A percentile compares a stretch with the other conserved stretches of the same genome.
These are phyloP conservation scores for Nematocida sp. DNA, from an alignment of 371 early-diverging fungal species.

Conservation along the genomic window DNA sequence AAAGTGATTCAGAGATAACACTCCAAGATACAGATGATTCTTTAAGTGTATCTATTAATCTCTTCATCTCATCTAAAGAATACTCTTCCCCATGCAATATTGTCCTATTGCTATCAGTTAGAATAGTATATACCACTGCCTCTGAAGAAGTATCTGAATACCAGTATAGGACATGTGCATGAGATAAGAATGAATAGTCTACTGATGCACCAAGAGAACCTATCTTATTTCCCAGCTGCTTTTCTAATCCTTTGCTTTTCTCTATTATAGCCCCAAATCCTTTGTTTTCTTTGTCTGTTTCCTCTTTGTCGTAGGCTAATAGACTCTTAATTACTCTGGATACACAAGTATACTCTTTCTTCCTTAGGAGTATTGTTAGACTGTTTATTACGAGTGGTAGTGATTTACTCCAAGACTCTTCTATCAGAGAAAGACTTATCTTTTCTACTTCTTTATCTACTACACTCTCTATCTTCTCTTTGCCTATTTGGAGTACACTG, in stretches of 20 bases:
- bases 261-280: not conserved
- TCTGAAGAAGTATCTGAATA: too few relatives aligned
- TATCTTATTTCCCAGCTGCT: not conserved
- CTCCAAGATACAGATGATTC: too few relatives aligned
- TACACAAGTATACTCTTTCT: constrained; percentile 10
- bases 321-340: constrained; percentile 1
- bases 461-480: constrained; percentile 15
- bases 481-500: constrained; percentile 26
- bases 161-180: too few relatives aligned
- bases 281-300: not conserved
- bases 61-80: not conserved
- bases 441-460: not conserved
- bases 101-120: too few relatives aligned
- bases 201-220: too few relatives aligned
- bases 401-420: constrained; percentile 34
- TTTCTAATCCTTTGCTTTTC: not conserved
- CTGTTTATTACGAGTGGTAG: not conserved
- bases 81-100: too few relatives aligned
- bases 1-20: too few relatives aligned
- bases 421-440: constrained; percentile 27
- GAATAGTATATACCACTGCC: too few relatives aligned
- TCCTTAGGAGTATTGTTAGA: not conserved
- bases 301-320: not conserved
- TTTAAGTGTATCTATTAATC: not conserved
- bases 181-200: too few relatives aligned